Base-by-base conservation (phyloP, 2,329 filamentous ascomycete genomes). In the Epichloe aotearoae region DNA sequence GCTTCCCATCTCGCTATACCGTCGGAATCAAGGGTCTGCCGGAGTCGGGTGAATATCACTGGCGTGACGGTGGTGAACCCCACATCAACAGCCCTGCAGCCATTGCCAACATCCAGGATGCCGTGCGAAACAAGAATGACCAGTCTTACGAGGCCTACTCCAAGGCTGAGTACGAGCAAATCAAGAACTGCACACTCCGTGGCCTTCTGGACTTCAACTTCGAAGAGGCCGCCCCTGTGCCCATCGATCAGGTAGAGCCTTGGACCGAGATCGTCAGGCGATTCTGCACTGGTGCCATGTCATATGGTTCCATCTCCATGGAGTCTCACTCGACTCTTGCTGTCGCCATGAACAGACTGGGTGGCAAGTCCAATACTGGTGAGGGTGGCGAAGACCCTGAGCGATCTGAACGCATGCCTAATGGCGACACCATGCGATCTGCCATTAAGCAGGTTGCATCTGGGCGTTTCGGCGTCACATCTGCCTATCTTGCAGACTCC, bases 121-220 rank as follows among this genome's bases (percentile, higher is more conserved):
- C 91, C 12, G 91, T 96, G 15, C 86, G 91, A 53, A 91, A 85
- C 56, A 96, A 96, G 81, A 96, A 97, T 63, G 90, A 96, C 74
- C 95, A 95, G 73, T 96, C 91, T 0, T 97, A 96, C 68, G 90
- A 96, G 70, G 90, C 91, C 1, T 97, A 97, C 71, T 95, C 91
- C 1, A 80, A 84, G 55, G 86, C 88, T 2, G 89, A 93, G 66
- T 95, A 95, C 63, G 90, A 96, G 73, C 87, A 93, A 64, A 95
- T 96, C 74, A 96, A 95, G 75, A 82, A 88, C 62, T 97, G 91
- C 70, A 97, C 91, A 1, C 81, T 97, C 7, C 88, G 91, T 65
- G 91, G 91, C 63, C 80, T 96, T 64, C 80, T 97, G 41, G 91
- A 97, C 68, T 97, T 97, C 72, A 89, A 94, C 68, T 96, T 95